These are phyloP conservation scores for Penicillium sumatraense DNA, from an alignment of 2,329 filamentous ascomycete species.

Conservation along the genomic window DNA sequence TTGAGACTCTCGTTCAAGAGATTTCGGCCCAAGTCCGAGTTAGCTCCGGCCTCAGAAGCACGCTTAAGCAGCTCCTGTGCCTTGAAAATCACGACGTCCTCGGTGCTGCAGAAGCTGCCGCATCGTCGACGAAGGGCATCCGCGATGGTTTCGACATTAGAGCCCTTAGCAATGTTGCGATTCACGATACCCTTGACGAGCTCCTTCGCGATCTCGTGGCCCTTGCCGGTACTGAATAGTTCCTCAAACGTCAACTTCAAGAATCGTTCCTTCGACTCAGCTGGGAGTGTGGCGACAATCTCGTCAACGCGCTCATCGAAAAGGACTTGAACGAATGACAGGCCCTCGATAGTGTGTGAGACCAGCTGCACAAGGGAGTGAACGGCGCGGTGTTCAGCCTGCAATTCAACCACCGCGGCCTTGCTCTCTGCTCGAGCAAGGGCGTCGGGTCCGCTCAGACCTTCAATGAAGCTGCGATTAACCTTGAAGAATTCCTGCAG, in stretches of 20 bases:
- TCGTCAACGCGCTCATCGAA: constrained; percentile 94
- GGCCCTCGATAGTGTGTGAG: constrained; percentile 90
- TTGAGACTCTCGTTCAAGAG: constrained; percentile 86
- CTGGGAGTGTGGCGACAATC: constrained; percentile 77
- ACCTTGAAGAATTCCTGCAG: constrained; percentile 79
- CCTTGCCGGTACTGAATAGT: constrained; percentile 77
- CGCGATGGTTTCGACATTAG: constrained; percentile 95
- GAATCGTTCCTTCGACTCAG: constrained; percentile 69
- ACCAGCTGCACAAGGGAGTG: constrained; percentile 85
- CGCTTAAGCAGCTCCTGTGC: constrained; percentile 93
- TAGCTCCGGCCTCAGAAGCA: constrained; percentile 76
- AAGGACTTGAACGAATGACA: constrained; percentile 91
- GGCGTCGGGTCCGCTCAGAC: constrained; percentile 86
- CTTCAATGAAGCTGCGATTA: constrained; percentile 93
- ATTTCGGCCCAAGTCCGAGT: constrained; percentile 75
- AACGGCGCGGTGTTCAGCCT: constrained; percentile 91
- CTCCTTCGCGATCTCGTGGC: constrained; percentile 88
- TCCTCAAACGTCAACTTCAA: constrained; percentile 82
- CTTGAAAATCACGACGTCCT: constrained; percentile 98
- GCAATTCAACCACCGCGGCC: constrained; percentile 88
- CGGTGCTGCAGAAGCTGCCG: constrained; percentile 95
- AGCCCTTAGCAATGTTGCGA: constrained; percentile 93
- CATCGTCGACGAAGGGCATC: constrained; percentile 91
- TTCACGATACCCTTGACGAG: constrained; percentile 98
- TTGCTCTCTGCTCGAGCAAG: constrained; percentile 77